phyloP scores from a whole-genome alignment of 305 asterid genomes.

The Fraxinus paxiana region DNA sequence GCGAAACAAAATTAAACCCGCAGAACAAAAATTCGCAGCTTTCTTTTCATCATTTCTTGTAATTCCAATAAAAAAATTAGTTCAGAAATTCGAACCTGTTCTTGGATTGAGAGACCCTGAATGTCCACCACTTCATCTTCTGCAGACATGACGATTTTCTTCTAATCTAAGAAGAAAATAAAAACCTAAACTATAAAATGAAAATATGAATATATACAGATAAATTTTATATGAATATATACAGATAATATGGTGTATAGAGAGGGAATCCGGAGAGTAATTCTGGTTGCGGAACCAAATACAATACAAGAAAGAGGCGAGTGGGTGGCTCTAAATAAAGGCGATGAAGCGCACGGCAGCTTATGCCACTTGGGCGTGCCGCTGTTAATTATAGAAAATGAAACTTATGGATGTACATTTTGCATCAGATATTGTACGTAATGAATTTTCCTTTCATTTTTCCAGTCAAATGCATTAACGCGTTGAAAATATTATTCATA shows the following conservation, averaged over 20 bases:
- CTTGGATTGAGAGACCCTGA: conserved; percentile 34
- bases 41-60: neutral
- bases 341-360: neutral
- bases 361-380: neutral
- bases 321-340: neutral
- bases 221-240: neutral
- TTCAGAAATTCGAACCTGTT: conserved; percentile 29
- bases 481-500: neutral
- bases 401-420: neutral
- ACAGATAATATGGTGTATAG: neutral
- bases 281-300: neutral
- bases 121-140: conserved; percentile 32
- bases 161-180: neutral
- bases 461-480: neutral
- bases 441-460: neutral
- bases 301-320: neutral
- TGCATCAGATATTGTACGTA: neutral
- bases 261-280: neutral
- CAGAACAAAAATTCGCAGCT: neutral
- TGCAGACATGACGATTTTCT: conserved; percentile 38
- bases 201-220: neutral
- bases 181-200: neutral
- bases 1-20: neutral
- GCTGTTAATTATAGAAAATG: neutral
- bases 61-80: neutral